Base-by-base conservation (phyloP, 768 basidiomycete species). In the Leccinum variicolor region DNA sequence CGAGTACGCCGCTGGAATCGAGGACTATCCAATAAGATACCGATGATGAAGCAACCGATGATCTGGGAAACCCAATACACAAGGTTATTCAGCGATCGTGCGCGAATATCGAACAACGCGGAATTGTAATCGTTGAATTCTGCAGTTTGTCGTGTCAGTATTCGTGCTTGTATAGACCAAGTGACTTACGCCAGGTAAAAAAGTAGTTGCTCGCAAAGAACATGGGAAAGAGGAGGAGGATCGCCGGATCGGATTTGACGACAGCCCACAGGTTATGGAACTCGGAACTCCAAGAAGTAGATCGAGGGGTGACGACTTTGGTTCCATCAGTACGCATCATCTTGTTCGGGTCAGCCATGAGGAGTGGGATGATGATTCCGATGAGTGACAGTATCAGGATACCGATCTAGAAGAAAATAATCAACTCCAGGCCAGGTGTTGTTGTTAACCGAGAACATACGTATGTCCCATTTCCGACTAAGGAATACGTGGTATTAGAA, bases 131-230 rank as follows among this genome's bases (percentile, higher is more conserved):
- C 86, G 60, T 87, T 90, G 73, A 90, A 91, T 72, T 90, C 86
- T 89, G 31, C 7, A 19, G 7, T 26, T 26, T 33, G 29, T 10
- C 9, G 11, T 46, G n/a, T 39, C 34, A 36, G 14, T 2, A n/a
- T 52, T 9, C 10, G 57, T 59, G 23, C 25, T 50, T 31, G 45
- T 48, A 56, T 14, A 10, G 26, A 25, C 11, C 1, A 73, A 11
- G 1, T 6, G 19, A 64, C 65, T 52, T 59, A 88, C 87, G 88
- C 86, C 87, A 91, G 6, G 89, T 85, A 66, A 89, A 90, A 73
- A 90, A 90, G 84, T 86, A 90, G 69, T 90, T 90, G 46, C 84
- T 86, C 8, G 86, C 82, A 56, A 90, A 83, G 73, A 91, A 90
- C 84, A 91, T 88, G 23, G 90, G 90, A 75, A 92, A 88, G 28